Evolutionary conservation across 305 asterid genomes (phyloP).

Genomic region (Fraxinus xanthoxyloides): DNA sequence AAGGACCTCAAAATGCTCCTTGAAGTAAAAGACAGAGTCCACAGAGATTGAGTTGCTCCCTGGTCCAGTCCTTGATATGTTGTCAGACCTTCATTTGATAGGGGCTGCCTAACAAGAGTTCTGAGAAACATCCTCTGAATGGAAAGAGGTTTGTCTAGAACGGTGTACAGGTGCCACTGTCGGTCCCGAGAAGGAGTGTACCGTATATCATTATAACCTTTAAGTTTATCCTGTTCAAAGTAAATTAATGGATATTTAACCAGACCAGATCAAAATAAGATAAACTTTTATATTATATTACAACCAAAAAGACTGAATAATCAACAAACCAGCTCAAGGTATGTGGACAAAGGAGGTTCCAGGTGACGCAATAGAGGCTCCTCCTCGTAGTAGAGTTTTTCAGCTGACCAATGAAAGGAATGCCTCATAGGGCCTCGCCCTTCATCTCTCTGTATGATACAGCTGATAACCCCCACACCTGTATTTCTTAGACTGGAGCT

Average conservation of each 20-base stretch:
- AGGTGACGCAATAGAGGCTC: constrained; percentile 91
- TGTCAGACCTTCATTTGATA: constrained; percentile 70
- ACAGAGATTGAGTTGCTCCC: constrained; percentile 46
- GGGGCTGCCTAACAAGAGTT: constrained; percentile 91
- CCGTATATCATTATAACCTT: constrained; percentile 67
- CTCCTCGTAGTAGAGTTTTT: constrained; percentile 70
- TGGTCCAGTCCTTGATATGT: constrained; percentile 59
- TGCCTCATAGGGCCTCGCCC: constrained; percentile 99
- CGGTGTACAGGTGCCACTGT: constrained; percentile 98
- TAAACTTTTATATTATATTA: background rate
- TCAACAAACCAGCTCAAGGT: constrained; percentile 86
- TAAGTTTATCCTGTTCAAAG: constrained; percentile 78
- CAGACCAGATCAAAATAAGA: constrained; percentile 1
- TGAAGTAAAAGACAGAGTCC: constrained; percentile 76
- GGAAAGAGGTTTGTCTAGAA: constrained; percentile 62
- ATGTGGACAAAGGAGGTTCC: constrained; percentile 96
- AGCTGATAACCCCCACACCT: constrained; percentile 84
- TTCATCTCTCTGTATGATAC: constrained; percentile 96
- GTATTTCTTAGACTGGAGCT: constrained; percentile 79
- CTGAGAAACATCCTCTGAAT: constrained; percentile 84
- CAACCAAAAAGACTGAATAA: constrained; percentile 4
- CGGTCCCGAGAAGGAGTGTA: constrained; percentile 96
- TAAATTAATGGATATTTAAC: constrained; percentile 14
- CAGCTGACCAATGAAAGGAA: constrained; percentile 88
- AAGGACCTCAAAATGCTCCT: constrained; percentile 89